Evolutionary conservation across 83 land plant species (phyloP).

Genomic region (Larix sibirica): DNA sequence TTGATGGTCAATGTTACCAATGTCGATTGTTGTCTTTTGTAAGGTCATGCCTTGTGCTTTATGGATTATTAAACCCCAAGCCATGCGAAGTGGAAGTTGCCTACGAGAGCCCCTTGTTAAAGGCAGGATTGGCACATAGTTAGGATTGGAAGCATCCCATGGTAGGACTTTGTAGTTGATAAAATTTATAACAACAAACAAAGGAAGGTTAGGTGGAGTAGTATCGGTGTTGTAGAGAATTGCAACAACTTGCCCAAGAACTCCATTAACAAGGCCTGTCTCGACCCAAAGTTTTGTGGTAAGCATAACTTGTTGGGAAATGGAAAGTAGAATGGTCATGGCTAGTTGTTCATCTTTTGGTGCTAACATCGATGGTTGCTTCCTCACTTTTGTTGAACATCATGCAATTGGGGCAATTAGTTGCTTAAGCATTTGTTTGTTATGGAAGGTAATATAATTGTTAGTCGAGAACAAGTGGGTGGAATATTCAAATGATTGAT

Average conservation of each 20-base stretch:
- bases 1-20: too few relatives aligned
- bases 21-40: too few relatives aligned
- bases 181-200: background rate
- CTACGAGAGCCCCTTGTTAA: background rate
- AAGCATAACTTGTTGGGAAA: background rate
- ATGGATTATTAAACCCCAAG: background rate
- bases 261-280: background rate
- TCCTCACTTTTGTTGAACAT: background rate
- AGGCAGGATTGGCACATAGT: background rate
- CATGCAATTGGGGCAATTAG: background rate
- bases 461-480: background rate
- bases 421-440: background rate
- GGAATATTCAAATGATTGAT: background rate
- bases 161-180: background rate
- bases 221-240: background rate
- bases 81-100: background rate
- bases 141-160: background rate
- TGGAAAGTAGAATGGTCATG: background rate
- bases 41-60: background rate
- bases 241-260: background rate
- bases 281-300: background rate
- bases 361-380: accelerated
- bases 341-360: background rate
- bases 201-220: background rate
- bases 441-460: background rate